Percentiles rank a stretch among this genome's conserved stretches.
Conservation (phyloP, 2,329 filamentous ascomycete species). For the Talaromyces sp. region DNA sequence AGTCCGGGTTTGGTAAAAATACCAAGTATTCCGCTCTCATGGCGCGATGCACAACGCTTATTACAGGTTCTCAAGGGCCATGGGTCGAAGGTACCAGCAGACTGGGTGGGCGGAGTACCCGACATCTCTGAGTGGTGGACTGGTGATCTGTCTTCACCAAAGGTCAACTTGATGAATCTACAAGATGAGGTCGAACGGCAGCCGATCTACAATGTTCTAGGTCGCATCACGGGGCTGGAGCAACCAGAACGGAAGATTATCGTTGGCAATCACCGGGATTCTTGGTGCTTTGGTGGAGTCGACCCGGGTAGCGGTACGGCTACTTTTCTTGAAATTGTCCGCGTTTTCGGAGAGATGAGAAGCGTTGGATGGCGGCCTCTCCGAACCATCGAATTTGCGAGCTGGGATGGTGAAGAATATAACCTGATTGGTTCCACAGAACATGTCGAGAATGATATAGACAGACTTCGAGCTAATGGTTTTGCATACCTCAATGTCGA, state of each 20-base stretch:
- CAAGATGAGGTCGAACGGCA: constrained; percentile 81
- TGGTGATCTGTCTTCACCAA: constrained; percentile 69
- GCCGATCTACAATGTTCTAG: constrained; percentile 88
- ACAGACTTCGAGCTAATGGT: constrained; percentile 67
- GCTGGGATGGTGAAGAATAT: constrained; percentile 92
- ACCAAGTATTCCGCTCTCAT: constrained; percentile 84
- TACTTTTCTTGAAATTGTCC: constrained; percentile 82
- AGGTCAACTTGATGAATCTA: constrained; percentile 77
- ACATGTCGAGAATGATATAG: constrained; percentile 81
- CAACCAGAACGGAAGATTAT: constrained; percentile 79
- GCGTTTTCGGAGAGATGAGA: constrained; percentile 76
- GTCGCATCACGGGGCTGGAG: constrained; percentile 78
- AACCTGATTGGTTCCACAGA: constrained; percentile 93
- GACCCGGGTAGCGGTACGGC: constrained; percentile 87
- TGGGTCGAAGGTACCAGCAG: constrained; percentile 64
- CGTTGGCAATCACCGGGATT: constrained; percentile 89
- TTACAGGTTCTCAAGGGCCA: constrained; percentile 72
- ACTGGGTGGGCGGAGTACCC: constrained; percentile 75
- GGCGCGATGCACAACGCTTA: constrained; percentile 80
- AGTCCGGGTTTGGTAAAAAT: constrained; percentile 74
- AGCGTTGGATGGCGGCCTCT: constrained; percentile 81
- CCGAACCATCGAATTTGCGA: constrained; percentile 94
- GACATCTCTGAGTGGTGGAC: constrained; percentile 80
- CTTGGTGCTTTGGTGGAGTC: constrained; percentile 83
- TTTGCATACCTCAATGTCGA: constrained; percentile 92